phyloP scores from a whole-genome alignment of 225 moss, liverwort and hornwort species.

The Lunularia cruciata region DNA sequence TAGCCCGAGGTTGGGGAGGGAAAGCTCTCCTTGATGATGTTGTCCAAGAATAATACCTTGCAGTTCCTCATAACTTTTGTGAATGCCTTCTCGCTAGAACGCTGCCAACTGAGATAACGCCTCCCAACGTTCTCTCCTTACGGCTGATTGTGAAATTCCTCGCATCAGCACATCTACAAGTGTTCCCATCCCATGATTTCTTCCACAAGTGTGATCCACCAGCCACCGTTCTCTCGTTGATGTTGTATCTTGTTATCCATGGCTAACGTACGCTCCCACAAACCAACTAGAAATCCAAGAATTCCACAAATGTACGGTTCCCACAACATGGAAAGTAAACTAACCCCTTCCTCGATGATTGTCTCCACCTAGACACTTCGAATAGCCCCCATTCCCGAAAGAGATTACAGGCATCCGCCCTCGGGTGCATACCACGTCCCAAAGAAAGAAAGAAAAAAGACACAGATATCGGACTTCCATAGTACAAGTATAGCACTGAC shows the following conservation, averaged over 20 bases:
- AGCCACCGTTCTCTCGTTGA: slow-evolving; percentile 5
- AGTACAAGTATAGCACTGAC: neutral
- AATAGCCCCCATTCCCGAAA: slow-evolving; percentile 1
- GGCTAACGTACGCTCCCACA: slow-evolving; percentile 9
- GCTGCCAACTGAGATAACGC: slow-evolving; percentile 30
- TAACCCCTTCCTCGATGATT: slow-evolving; percentile 7
- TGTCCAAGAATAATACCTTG: slow-evolving; percentile 35
- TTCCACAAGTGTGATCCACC: slow-evolving; percentile 6
- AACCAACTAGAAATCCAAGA: slow-evolving; percentile 19
- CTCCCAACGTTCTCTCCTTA: slow-evolving; percentile 9
- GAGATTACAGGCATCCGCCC: neutral
- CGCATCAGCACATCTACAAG: slow-evolving; percentile 10
- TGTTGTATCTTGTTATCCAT: neutral
- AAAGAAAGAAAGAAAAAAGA: neutral
- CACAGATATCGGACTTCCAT: slow-evolving; percentile 4
- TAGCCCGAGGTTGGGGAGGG: slow-evolving; percentile 17
- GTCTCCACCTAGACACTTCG: slow-evolving; percentile 8
- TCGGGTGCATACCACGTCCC: neutral
- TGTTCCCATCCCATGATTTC: neutral
- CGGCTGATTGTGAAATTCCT: neutral
- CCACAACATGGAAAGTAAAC: slow-evolving; percentile 20
- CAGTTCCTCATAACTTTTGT: slow-evolving; percentile 25
- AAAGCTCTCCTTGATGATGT: slow-evolving; percentile 9
- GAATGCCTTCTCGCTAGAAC: slow-evolving; percentile 19
- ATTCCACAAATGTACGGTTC: slow-evolving; percentile 28